Conservation (phyloP, 257 asterid species). For the Solanum clarkiae region DNA sequence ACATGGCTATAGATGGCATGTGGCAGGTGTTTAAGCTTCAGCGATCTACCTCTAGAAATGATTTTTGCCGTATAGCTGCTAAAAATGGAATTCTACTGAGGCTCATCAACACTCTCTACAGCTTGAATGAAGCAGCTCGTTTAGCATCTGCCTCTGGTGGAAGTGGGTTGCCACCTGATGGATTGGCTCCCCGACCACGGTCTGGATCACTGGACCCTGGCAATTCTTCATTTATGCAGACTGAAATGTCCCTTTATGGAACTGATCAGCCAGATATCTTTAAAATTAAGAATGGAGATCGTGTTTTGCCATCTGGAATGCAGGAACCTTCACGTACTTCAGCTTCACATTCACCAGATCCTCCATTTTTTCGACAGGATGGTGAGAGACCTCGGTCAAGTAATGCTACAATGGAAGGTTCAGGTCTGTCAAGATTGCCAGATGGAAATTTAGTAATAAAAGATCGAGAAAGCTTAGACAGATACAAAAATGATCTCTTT, state of each 20-base stretch:
- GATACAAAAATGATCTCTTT: slow-evolving; percentile 51
- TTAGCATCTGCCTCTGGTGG: slow-evolving; percentile 67
- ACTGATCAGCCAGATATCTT: slow-evolving; percentile 54
- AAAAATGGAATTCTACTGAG: slow-evolving; percentile 86
- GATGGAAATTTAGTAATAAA: slow-evolving; percentile 20
- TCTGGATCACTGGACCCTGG: slow-evolving; percentile 65
- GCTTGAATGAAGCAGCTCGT: slow-evolving; percentile 92
- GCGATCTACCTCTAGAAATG: slow-evolving; percentile 82
- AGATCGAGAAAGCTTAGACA: slow-evolving; percentile 20
- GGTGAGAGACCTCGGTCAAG: slow-evolving; percentile 34
- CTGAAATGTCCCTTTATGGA: slow-evolving; percentile 47
- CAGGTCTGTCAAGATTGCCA: slow-evolving; percentile 21
- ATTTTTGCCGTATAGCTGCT: slow-evolving; percentile 91
- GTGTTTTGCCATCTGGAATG: slow-evolving; percentile 31
- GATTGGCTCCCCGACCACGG: slow-evolving; percentile 52
- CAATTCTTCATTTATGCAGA: slow-evolving; percentile 42
- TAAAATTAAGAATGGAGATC: slow-evolving; percentile 65
- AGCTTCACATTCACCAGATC: slow-evolving; percentile 57
- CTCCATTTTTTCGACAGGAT: slow-evolving; percentile 39
- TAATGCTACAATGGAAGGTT: slow-evolving; percentile 18
- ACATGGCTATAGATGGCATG: slow-evolving; percentile 98
- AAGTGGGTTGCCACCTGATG: slow-evolving; percentile 61
- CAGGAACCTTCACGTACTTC: slow-evolving; percentile 64
- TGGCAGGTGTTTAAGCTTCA: slow-evolving; percentile 99
- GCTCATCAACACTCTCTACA: slow-evolving; percentile 85